Evolutionary conservation across 2,329 filamentous ascomycete genomes (phyloP).

Genomic region (Colletotrichum plurivorum): DNA sequence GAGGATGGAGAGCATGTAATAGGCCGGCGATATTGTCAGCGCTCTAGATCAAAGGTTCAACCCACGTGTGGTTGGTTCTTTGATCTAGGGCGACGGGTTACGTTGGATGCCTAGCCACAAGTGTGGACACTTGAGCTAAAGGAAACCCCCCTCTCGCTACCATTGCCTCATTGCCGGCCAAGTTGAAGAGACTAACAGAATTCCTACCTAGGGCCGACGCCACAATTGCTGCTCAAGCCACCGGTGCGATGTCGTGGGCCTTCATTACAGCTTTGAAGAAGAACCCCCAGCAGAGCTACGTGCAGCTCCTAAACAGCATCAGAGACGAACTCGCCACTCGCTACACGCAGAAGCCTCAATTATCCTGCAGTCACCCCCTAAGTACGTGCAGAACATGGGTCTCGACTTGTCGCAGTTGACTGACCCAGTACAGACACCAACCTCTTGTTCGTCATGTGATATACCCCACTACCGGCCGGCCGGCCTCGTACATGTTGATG

Average conservation of each 20-base stretch:
- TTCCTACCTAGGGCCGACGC: conserved; percentile 82
- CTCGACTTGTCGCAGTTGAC: background rate
- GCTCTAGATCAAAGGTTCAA: conserved; percentile 59
- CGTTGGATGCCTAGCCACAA: conserved; percentile 53
- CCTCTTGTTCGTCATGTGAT: conserved; percentile 74
- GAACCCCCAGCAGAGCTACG: conserved; percentile 98
- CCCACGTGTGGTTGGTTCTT: conserved; percentile 51
- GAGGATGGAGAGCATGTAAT: background rate
- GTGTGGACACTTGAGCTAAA: background rate
- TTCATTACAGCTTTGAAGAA: conserved; percentile 95
- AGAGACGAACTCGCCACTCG: conserved; percentile 90
- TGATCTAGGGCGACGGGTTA: conserved; percentile 62
- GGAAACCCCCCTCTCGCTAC: conserved; percentile 33
- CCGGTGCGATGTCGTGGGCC: conserved; percentile 98
- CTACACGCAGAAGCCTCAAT: conserved; percentile 94
- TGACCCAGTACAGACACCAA: conserved; percentile 64
- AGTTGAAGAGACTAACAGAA: conserved; percentile 7
- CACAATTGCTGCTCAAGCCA: conserved; percentile 90
- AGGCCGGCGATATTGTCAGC: conserved; percentile 42
- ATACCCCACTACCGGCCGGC: conserved; percentile 23
- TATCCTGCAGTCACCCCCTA: conserved; percentile 96
- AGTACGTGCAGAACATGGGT: conserved; percentile 70
- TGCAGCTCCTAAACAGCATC: conserved; percentile 95
- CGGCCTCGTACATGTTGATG: conserved; percentile 30
- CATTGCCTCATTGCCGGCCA: conserved; percentile 22